A percentile compares a stretch with the other conserved stretches of the same genome.
Conservation (phyloP, 345 rosid genomes). For the Ceriops tagal region DNA sequence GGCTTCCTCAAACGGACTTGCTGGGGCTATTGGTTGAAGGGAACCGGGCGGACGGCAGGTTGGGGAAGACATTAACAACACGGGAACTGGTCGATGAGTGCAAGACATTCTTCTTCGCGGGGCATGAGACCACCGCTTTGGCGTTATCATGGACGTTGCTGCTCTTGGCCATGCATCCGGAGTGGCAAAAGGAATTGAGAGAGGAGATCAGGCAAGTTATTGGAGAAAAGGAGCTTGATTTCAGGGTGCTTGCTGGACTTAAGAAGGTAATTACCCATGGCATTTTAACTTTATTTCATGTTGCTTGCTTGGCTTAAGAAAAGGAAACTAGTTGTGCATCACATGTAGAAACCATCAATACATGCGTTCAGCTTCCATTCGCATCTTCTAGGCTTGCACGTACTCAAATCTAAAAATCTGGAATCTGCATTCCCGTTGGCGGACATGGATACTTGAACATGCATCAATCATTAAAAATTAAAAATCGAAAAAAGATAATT, state of each 20-base stretch:
- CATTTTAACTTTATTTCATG: not conserved
- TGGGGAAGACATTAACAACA: constrained; percentile 47
- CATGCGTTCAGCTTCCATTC: not conserved
- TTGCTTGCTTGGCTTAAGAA: constrained; percentile 66
- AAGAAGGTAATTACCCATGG: constrained; percentile 57
- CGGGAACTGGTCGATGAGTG: constrained; percentile 82
- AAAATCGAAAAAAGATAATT: too few relatives aligned
- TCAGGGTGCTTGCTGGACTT: constrained; percentile 60
- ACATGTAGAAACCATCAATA: too few relatives aligned
- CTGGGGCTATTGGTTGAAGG: constrained; percentile 54
- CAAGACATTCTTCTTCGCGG: constrained; percentile 93
- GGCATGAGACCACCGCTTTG: constrained; percentile 92
- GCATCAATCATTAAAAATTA: too few relatives aligned
- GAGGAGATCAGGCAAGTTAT: constrained; percentile 67
- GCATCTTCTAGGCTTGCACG: not conserved
- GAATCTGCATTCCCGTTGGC: too few relatives aligned
- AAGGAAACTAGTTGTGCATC: constrained; percentile 40
- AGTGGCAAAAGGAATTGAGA: constrained; percentile 74
- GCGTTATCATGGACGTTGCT: constrained; percentile 87
- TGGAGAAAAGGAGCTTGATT: constrained; percentile 56
- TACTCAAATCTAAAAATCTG: too few relatives aligned
- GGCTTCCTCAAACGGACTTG: constrained; percentile 40
- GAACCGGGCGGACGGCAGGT: constrained; percentile 25
- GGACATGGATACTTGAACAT: not conserved
- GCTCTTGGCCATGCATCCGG: constrained; percentile 68